Evolutionary conservation across 768 basidiomycete genomes (phyloP).

Genomic region (Coprinopsis strossmayeri): DNA sequence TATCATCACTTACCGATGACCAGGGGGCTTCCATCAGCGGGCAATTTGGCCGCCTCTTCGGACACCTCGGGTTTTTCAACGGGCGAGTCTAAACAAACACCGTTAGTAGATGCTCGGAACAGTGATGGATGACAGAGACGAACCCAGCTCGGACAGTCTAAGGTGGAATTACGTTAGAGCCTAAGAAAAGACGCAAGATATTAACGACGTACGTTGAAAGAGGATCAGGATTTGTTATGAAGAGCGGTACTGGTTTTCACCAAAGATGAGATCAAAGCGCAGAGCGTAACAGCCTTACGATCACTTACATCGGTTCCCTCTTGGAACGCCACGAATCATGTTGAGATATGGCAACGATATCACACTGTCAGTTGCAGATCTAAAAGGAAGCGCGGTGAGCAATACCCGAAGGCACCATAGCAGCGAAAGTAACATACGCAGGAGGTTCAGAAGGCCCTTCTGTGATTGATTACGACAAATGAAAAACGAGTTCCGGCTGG

Average conservation of each 20-base stretch:
- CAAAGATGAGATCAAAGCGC: background rate
- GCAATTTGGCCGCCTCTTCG: background rate
- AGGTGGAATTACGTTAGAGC: conserved; percentile 4
- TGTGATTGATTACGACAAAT: conserved; percentile 5
- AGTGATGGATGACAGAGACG: background rate
- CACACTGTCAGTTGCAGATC: conserved; percentile 40
- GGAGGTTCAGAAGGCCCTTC: conserved; percentile 20
- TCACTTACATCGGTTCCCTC: conserved; percentile 37
- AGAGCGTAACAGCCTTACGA: conserved; percentile 6
- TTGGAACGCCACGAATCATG: conserved; percentile 40
- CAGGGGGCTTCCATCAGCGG: background rate
- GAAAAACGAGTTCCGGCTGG: too few species aligned
- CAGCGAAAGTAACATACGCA: conserved; percentile 15
- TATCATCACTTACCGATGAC: conserved; percentile 3
- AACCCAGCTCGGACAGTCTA: conserved; percentile 13
- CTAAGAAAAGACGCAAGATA: background rate
- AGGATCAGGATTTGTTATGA: conserved; percentile 35
- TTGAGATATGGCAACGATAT: conserved; percentile 43
- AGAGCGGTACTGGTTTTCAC: conserved; percentile 34
- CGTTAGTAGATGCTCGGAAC: background rate
- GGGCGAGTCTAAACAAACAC: conserved; percentile 3
- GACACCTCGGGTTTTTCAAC: conserved; percentile 8
- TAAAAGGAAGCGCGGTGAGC: conserved; percentile 11
- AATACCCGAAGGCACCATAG: conserved; percentile 5
- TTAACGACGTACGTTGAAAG: conserved; percentile 27